phyloP scores from a whole-genome alignment of 768 basidiomycete genomes.

The Naganishia friedmannii region DNA sequence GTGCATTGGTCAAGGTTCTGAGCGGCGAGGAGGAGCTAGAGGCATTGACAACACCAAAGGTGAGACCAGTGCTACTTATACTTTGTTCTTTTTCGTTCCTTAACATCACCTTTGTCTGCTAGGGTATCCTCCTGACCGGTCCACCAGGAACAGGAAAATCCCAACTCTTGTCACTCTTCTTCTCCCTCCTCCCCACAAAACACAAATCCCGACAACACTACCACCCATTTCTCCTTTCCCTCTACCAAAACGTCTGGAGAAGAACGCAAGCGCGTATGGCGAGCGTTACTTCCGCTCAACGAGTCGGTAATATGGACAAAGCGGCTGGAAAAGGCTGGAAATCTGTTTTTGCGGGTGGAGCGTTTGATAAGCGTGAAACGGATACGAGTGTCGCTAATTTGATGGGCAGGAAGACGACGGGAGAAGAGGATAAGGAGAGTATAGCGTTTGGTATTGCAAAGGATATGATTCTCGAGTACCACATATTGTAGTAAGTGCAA shows the following conservation, averaged over 20 bases:
- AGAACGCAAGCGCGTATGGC: constrained; percentile 36
- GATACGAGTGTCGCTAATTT: constrained; percentile 41
- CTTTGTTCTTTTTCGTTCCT: background rate
- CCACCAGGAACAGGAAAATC: constrained; percentile 61
- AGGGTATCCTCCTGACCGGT: constrained; percentile 60
- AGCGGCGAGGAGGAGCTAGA: constrained; percentile 60
- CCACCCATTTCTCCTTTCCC: constrained; percentile 44
- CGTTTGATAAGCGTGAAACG: constrained; percentile 43
- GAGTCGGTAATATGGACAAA: constrained; percentile 42
- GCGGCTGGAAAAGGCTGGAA: constrained; percentile 43
- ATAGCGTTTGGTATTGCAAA: constrained; percentile 50
- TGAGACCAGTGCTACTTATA: constrained; percentile 35
- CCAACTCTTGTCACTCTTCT: constrained; percentile 62
- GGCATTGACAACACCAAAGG: constrained; percentile 59
- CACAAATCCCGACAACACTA: constrained; percentile 63
- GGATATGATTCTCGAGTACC: constrained; percentile 50
- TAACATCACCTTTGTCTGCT: background rate
- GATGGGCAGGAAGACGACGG: constrained; percentile 34
- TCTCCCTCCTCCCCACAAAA: constrained; percentile 57
- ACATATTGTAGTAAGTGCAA: constrained; percentile 47
- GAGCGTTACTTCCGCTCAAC: constrained; percentile 21
- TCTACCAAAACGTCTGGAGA: constrained; percentile 29
- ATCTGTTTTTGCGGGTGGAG: constrained; percentile 49
- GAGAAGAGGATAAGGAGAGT: constrained; percentile 50
- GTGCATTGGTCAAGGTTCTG: constrained; percentile 54